Evolutionary conservation across 495 filamentous ascomycete species (phyloP), one percentile per base, ranked within the genome.

Genomic region (Penicillium parvum): DNA sequence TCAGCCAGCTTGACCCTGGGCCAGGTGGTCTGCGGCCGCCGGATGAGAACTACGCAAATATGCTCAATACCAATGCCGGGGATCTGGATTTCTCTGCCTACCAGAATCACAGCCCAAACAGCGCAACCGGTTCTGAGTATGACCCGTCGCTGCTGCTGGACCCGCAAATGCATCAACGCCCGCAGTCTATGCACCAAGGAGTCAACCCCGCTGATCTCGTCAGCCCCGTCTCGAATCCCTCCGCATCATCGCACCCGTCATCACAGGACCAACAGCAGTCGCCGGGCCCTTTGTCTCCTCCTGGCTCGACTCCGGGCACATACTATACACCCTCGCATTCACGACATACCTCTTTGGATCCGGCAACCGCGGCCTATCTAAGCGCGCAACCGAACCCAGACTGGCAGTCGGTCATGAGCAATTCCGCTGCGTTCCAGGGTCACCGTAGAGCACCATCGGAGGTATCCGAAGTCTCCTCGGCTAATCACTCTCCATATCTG

Each of bases 361-460:
- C 90, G 3, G 75, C 86, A 32, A 86, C 81, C 28, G 85, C 88
- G 15, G 78, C 76, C 25, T 85, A 83, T 54, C 69, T 82, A 43
- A 81, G 79, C 23, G 75, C 73, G 8, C 85, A 83, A 43, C 38
- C 74, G 22, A 57, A 67, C 32, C 51, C 54, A 32, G 84, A 89
- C 39, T 91, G 87, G 87, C 75, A 71, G 41, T 71, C 75, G 25
- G 79, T 88, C 60, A 73, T 78, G 40, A 68, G 68, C 30, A 80
- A 83, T 52, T 53, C 66, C 10, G 63, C 76, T 11, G 64, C 76
- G 14, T 96, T 94, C 53, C 79, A 84, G 41, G 68, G 71, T 5
- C 90, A 96, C 61, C 79, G 90, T 40, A 77, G 89, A 57, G 79
- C 84, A 25, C 86, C 90, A 1, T 96, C 91, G 5, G 92, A 96